phyloP scores from a whole-genome alignment of 116 monocot species.

The Trichopus zeylanicus region DNA sequence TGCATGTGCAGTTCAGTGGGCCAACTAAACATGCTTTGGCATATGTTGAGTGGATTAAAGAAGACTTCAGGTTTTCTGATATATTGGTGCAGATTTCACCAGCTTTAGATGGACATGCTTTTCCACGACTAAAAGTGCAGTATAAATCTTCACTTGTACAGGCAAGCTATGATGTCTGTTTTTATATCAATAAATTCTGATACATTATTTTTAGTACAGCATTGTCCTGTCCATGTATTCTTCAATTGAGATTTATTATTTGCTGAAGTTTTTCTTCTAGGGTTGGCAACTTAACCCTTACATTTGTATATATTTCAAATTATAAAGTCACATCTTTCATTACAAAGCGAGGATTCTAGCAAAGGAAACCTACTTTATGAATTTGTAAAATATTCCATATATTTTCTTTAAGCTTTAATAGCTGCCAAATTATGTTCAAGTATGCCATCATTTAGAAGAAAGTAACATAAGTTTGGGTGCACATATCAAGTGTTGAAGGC shows the following conservation, averaged over 20 bases:
- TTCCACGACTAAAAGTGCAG: conserved; percentile 90
- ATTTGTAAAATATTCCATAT: no score
- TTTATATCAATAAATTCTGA: background rate
- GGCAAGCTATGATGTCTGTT: conserved; percentile 34
- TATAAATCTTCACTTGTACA: conserved; percentile 99
- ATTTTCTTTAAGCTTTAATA: no score
- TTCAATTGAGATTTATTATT: background rate
- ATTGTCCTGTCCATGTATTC: background rate
- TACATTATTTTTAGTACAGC: background rate
- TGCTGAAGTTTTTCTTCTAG: background rate
- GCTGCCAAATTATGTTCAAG: no score
- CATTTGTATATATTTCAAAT: no score
- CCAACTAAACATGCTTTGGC: conserved; percentile 70
- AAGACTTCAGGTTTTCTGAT: conserved; percentile 76
- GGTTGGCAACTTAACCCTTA: no score
- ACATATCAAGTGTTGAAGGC: no score
- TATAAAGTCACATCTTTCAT: no score
- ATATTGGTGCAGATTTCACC: conserved; percentile 80
- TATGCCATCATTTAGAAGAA: no score
- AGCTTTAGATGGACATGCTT: conserved; percentile 75
- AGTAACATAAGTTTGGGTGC: no score
- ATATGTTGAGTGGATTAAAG: conserved; percentile 80
- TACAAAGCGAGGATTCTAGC: no score
- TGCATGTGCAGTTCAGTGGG: conserved; percentile 86
- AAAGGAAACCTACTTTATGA: no score